These are phyloP conservation scores for Lotmaria passim DNA, from an alignment of 208 protist species.

Conservation along the genomic window DNA sequence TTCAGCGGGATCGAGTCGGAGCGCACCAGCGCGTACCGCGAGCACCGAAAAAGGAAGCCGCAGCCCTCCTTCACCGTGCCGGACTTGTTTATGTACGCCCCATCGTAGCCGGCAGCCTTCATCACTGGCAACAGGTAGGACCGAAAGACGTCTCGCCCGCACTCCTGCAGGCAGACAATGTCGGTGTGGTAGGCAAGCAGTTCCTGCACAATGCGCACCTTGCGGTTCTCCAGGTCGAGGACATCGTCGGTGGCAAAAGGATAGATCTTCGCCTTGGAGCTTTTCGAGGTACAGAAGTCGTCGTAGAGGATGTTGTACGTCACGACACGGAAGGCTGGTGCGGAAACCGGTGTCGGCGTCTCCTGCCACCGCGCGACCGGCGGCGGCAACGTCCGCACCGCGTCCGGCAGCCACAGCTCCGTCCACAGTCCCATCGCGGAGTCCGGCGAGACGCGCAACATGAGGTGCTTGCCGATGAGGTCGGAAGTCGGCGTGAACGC, in stretches of 20 bases:
- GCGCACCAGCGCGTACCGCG: constrained; percentile 53
- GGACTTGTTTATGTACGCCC: constrained; percentile 78
- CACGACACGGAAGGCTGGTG: constrained; percentile 78
- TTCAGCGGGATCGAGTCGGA: constrained; percentile 59
- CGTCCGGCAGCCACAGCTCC: constrained; percentile 55
- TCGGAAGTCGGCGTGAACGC: constrained; percentile 64
- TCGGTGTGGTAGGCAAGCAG: constrained; percentile 82
- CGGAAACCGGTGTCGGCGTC: constrained; percentile 32
- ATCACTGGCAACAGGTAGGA: constrained; percentile 73
- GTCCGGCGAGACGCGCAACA: constrained; percentile 65
- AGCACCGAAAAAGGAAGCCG: constrained; percentile 59
- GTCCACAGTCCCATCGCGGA: constrained; percentile 58
- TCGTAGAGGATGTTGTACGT: constrained; percentile 94
- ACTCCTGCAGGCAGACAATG: constrained; percentile 90
- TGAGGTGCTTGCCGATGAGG: constrained; percentile 51
- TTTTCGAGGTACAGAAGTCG: constrained; percentile 75
- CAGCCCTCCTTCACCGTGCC: constrained; percentile 82
- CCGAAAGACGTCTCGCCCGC: constrained; percentile 79
- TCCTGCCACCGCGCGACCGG: constrained; percentile 66
- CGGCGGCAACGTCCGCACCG: constrained; percentile 47
- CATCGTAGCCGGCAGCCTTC: constrained; percentile 67
- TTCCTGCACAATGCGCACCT: constrained; percentile 82
- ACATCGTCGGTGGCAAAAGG: constrained; percentile 84
- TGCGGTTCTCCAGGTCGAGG: constrained; percentile 71
- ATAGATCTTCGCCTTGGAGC: constrained; percentile 77